These are phyloP conservation scores for Candida sp. DNA, from an alignment of 1,139 yeast genomes.

Conservation along the genomic window DNA sequence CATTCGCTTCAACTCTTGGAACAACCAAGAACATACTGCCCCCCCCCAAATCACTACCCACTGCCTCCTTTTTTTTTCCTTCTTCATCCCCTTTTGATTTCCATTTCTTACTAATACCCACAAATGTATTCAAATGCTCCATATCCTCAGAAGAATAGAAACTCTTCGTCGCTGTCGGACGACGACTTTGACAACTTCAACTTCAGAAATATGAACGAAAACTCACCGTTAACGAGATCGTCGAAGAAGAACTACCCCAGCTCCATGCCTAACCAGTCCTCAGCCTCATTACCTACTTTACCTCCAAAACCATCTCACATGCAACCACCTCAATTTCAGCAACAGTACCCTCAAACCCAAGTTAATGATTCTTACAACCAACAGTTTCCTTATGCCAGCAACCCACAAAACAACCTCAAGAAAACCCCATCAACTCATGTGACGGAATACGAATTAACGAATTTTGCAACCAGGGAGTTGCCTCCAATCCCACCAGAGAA, in stretches of 20 bases:
- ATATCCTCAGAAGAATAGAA: background rate
- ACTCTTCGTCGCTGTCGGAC: background rate
- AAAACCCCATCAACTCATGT: background rate
- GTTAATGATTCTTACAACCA: background rate
- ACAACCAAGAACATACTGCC: background rate
- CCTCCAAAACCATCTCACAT: conserved; percentile 7
- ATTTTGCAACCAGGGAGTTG: conserved; percentile 11
- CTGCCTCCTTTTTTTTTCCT: background rate
- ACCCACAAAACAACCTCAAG: background rate
- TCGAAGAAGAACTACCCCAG: background rate
- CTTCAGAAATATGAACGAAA: conserved; percentile 1
- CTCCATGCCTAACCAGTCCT: background rate
- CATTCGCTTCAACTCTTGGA: background rate
- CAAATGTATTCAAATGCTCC: background rate
- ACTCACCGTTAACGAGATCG: conserved; percentile 1
- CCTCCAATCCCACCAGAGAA: conserved; percentile 11
- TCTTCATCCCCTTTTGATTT: background rate
- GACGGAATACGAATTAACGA: conserved; percentile 9
- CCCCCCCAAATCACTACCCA: background rate
- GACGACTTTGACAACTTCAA: conserved; percentile 3
- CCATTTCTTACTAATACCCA: background rate
- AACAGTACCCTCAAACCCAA: background rate
- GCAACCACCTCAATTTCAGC: background rate
- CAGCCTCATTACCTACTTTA: conserved; percentile 6
- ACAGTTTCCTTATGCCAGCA: conserved; percentile 1